A percentile compares a stretch with the other conserved stretches of the same genome.
Evolutionary conservation across 805 yeast species (phyloP).

Genomic region (Candida tallmaniae): DNA sequence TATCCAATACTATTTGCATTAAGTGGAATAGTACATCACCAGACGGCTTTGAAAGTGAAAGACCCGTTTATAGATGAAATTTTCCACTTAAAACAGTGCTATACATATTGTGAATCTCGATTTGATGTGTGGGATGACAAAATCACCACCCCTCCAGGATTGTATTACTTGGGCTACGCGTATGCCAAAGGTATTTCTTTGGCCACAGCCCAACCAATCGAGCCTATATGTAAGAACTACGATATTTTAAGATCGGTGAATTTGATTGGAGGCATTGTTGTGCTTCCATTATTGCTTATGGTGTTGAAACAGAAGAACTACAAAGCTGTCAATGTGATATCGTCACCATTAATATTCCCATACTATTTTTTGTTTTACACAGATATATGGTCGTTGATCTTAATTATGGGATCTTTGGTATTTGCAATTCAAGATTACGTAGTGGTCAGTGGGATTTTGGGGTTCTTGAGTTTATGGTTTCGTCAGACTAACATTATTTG

Average conservation of each 20-base stretch:
- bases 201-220: conserved; percentile 1
- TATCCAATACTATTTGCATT: neutral
- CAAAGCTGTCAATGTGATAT: conserved; percentile 25
- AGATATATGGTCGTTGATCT: conserved; percentile 84
- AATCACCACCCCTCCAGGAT: conserved; percentile 96
- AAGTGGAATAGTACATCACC: conserved; percentile 10
- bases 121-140: conserved; percentile 78
- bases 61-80: conserved; percentile 65
- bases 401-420: conserved; percentile 54
- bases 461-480: conserved; percentile 62
- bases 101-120: conserved; percentile 55
- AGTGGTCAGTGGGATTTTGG: conserved; percentile 46
- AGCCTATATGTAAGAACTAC: conserved; percentile 14
- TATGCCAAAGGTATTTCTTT: conserved; percentile 30
- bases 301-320: conserved; percentile 11
- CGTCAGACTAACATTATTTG: conserved; percentile 92
- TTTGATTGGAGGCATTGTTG: conserved; percentile 56
- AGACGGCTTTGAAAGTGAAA: conserved; percentile 18
- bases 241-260: conserved; percentile 45
- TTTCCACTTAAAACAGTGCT: conserved; percentile 81
- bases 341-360: conserved; percentile 69
- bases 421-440: conserved; percentile 26
- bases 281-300: conserved; percentile 45
- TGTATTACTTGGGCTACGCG: conserved; percentile 49
- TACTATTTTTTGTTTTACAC: conserved; percentile 83